A percentile compares a stretch with the other conserved stretches of the same genome.
Evolutionary conservation across 2,329 filamentous ascomycete species (phyloP).

Genomic region (Alternaria viburni): DNA sequence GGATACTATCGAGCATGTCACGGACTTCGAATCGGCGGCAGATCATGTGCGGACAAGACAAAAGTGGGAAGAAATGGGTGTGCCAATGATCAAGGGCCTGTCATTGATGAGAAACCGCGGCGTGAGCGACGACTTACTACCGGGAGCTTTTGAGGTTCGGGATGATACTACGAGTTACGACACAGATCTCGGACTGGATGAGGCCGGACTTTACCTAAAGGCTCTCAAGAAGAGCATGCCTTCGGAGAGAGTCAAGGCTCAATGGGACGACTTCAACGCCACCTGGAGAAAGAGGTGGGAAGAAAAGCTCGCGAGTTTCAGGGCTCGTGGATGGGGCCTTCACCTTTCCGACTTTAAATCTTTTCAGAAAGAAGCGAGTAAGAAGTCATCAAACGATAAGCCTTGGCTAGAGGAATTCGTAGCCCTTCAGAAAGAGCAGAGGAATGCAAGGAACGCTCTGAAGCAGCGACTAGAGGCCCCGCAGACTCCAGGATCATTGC

Average conservation of each 20-base stretch:
- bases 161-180: constrained; percentile 44
- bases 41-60: constrained; percentile 80
- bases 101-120: constrained; percentile 26
- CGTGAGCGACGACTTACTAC: constrained; percentile 12
- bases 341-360: background rate
- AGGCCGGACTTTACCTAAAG: constrained; percentile 32
- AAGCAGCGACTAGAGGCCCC: constrained; percentile 9
- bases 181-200: constrained; percentile 32
- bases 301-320: constrained; percentile 6
- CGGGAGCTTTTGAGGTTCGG: constrained; percentile 40
- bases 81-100: constrained; percentile 65
- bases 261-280: constrained; percentile 4
- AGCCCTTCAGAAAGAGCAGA: constrained; percentile 4
- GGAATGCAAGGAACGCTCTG: constrained; percentile 13
- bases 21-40: constrained; percentile 82
- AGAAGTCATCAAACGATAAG: background rate
- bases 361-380: background rate
- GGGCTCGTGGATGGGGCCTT: background rate
- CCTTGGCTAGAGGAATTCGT: constrained; percentile 6
- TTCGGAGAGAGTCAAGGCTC: constrained; percentile 3
- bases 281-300: constrained; percentile 14
- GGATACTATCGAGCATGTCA: constrained; percentile 86
- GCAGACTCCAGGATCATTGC: constrained; percentile 24
- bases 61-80: constrained; percentile 84
- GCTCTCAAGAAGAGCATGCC: constrained; percentile 30